Base-by-base conservation (phyloP, 1,284 basidiomycete species). In the Austroboletus niveus region DNA sequence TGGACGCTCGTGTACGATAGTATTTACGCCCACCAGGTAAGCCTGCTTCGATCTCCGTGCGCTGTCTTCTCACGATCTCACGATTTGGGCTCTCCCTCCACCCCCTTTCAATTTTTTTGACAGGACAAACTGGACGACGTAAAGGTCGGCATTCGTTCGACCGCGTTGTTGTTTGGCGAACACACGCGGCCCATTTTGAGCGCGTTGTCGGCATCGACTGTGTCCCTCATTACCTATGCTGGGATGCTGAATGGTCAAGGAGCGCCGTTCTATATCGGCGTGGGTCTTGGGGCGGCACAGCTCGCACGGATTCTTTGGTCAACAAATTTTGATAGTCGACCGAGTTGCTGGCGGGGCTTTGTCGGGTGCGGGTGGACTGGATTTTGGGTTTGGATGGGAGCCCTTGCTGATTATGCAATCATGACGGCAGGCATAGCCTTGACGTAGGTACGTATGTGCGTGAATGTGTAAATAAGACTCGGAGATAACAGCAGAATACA, bases 1-100 rank as follows among this genome's bases (percentile, higher is more conserved):
- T 99, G 95, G 94, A 97, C 95, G 46, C 80, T 99, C 49, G 90
- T 95, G 1, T 99, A 99, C 65, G 97, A 99, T 64, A 97, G 88
- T 45, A 96, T 99, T 60, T 99, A 99, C 64, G 97, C 97, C 3
- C 97, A 99, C 70, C 96, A 98, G 76, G 92, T 91, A 54, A 35
- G 74, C n/a, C 5, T 8, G n/a, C n/a, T 5, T 41, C 17, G 31
- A 10, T 29, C 38, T 6, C 20, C 36, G 36, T 4, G 32, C 32
- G 10, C 32, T 34, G 14, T 34, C 32, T 34, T 6, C 3, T 34
- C 14, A 11, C 32, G 6, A 34, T 34, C 32, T 9, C 32, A 34
- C 32, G 17, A 17, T 17, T 17, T 17, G 17, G 17, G 17, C 17
- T 17, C 17, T n/a, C 17, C 17, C 17, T 1, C 17, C 1, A 17